These are phyloP conservation scores for Trametes sanguinea DNA, from an alignment of 768 basidiomycete genomes.

Conservation along the genomic window DNA sequence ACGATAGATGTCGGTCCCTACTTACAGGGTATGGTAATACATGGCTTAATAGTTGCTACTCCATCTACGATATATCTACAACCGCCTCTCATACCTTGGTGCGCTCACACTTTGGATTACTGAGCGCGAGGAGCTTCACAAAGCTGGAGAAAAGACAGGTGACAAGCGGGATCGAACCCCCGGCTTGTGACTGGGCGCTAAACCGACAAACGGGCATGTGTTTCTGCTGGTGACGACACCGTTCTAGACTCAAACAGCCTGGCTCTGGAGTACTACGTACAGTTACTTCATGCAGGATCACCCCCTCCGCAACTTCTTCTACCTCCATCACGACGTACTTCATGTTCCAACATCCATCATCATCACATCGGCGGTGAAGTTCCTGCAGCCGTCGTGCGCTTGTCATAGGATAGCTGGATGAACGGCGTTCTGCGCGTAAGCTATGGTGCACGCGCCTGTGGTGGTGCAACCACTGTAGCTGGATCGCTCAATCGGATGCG, in stretches of 20 bases:
- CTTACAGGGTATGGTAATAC: constrained; percentile 17
- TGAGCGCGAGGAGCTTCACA: too few relatives aligned
- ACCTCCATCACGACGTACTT: not conserved
- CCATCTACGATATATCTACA: not conserved
- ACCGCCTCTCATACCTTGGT: not conserved
- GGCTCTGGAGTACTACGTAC: too few relatives aligned
- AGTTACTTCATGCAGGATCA: too few relatives aligned
- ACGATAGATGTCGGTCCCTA: constrained; percentile 10
- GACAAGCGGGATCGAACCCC: not conserved
- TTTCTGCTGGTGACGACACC: not conserved
- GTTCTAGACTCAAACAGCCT: too few relatives aligned
- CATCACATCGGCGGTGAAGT: not conserved
- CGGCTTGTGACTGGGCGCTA: not conserved
- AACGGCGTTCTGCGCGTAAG: not conserved
- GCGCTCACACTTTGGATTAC: too few relatives aligned
- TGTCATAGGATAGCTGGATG: not conserved
- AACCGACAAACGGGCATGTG: not conserved
- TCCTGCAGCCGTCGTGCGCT: not conserved
- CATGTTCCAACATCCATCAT: not conserved
- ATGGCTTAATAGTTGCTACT: constrained; percentile 20
- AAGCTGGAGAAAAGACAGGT: not conserved
- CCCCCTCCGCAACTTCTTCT: too few relatives aligned
- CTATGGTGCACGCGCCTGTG: not conserved
- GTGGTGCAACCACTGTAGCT: not conserved
- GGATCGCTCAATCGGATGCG: not conserved